A percentile compares a stretch with the other conserved stretches of the same genome.
phyloP scores from a whole-genome alignment of 2,329 filamentous ascomycete species.

The Monilinia aucupariae region DNA sequence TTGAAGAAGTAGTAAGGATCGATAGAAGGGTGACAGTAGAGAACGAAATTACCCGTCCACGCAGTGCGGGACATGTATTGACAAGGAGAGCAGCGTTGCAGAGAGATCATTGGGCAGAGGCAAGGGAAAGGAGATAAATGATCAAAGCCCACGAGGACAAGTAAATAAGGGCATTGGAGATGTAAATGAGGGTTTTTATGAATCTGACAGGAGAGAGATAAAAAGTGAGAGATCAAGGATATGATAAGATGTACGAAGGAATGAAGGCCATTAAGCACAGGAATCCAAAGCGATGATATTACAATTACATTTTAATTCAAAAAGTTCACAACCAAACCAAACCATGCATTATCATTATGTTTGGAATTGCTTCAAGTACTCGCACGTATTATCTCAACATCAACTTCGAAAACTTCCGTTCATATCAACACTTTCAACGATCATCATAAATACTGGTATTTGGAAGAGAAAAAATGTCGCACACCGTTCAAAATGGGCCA shows the following conservation, averaged over 20 bases:
- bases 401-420: too few relatives aligned
- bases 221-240: neutral
- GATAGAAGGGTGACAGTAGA: too few relatives aligned
- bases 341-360: too few relatives aligned
- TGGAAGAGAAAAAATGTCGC: neutral
- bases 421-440: neutral
- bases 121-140: neutral
- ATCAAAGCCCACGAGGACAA: neutral
- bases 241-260: neutral
- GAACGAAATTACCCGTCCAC: too few relatives aligned
- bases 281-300: neutral
- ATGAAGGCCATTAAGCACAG: neutral
- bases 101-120: neutral
- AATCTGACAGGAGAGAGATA: neutral
- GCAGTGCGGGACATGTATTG: too few relatives aligned
- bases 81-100: too few relatives aligned
- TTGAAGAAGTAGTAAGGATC: too few relatives aligned
- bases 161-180: neutral
- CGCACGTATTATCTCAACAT: too few relatives aligned
- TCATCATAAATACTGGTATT: neutral
- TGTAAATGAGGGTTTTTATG: too few relatives aligned
- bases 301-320: too few relatives aligned
- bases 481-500: neutral
- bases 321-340: too few relatives aligned
- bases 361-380: neutral